Percentiles rank a stretch among this genome's conserved stretches.
These are phyloP conservation scores for Tuctoria greenei DNA, from an alignment of 176 grass and related monocot genomes.

Conservation along the genomic window DNA sequence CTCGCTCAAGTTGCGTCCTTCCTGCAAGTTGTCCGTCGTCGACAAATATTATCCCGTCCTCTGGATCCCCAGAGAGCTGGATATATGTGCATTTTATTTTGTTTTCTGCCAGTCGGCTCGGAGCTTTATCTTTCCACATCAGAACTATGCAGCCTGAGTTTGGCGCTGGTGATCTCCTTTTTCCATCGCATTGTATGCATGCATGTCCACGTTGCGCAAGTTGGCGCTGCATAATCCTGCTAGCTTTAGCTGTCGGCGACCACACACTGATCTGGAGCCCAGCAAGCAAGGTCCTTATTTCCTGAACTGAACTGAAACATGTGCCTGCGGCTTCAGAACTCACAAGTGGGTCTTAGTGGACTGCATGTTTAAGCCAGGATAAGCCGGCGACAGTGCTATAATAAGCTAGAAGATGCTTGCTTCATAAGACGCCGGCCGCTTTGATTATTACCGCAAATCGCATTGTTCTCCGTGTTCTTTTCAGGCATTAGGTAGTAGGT, in stretches of 20 bases:
- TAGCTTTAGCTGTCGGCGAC: conserved; percentile 19
- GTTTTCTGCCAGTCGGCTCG: too few species aligned
- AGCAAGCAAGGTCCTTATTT: background rate
- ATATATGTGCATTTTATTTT: background rate
- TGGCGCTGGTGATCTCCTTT: background rate
- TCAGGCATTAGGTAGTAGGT: background rate
- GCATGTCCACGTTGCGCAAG: conserved; percentile 11
- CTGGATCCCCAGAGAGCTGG: background rate
- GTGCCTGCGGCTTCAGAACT: conserved; percentile 1
- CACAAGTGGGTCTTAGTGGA: conserved; percentile 16
- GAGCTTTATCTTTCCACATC: background rate
- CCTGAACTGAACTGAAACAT: background rate
- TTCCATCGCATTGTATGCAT: background rate
- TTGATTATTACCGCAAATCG: conserved; percentile 28
- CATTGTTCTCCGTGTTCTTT: background rate
- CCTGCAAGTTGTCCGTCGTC: background rate
- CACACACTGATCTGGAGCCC: background rate
- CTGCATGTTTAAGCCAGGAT: background rate
- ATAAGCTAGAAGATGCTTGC: background rate
- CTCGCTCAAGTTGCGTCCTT: conserved; percentile 19
- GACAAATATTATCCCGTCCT: background rate
- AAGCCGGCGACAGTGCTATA: background rate
- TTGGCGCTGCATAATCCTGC: conserved; percentile 9
- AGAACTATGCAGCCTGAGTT: background rate
- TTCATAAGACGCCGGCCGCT: background rate